phyloP scores from a whole-genome alignment of 1,284 basidiomycete genomes.

The Pseudozyma pruni region DNA sequence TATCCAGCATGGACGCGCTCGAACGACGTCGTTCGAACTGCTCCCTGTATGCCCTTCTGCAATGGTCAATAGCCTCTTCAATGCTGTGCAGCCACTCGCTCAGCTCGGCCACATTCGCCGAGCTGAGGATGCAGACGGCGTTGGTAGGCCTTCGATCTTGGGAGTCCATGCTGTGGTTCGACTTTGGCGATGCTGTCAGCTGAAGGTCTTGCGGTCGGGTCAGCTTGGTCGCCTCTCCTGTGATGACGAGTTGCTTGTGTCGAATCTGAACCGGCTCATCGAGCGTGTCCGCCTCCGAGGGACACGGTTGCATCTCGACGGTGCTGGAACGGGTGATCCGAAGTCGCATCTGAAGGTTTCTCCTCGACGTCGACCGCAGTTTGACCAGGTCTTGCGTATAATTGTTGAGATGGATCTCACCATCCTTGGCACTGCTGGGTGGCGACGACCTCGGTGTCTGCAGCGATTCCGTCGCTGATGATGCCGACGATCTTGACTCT shows the following conservation, averaged over 20 bases:
- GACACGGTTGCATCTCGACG: conserved; percentile 11
- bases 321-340: conserved; percentile 20
- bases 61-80: conserved; percentile 2
- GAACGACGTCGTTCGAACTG: background rate
- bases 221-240: background rate
- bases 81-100: conserved; percentile 16
- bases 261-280: background rate
- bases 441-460: conserved; percentile 12
- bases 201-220: background rate
- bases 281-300: background rate
- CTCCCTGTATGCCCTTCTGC: background rate
- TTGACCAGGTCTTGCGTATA: background rate
- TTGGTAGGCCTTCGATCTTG: background rate
- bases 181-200: background rate
- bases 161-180: too few species aligned
- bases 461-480: conserved; percentile 14
- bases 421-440: conserved; percentile 1
- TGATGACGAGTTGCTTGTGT: conserved; percentile 20
- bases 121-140: conserved; percentile 11
- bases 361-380: background rate
- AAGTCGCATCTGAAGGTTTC: conserved; percentile 2
- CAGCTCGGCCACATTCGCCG: conserved; percentile 22
- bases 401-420: conserved; percentile 8
- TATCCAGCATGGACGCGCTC: conserved; percentile 10
- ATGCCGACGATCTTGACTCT: conserved; percentile 6